Percentiles rank a stretch among this genome's conserved stretches.
Conservation (phyloP, 2,329 filamentous ascomycete genomes). For the Setomelanomma holmii region DNA sequence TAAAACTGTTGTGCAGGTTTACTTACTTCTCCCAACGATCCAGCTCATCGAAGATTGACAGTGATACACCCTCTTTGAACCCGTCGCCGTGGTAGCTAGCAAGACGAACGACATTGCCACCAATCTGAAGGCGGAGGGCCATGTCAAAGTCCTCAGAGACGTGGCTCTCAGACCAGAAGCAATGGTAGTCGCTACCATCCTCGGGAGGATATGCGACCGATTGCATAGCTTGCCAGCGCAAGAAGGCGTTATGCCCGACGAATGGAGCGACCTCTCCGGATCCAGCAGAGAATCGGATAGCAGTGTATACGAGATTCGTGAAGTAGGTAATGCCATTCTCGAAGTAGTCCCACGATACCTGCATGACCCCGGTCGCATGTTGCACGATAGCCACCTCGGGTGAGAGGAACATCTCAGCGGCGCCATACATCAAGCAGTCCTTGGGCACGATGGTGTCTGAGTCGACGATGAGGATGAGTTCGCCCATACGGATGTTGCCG, state of each 20-base stretch:
- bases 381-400: slow-evolving; percentile 78
- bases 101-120: slow-evolving; percentile 71
- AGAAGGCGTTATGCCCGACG: slow-evolving; percentile 77
- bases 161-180: slow-evolving; percentile 77
- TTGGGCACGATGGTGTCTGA: slow-evolving; percentile 55
- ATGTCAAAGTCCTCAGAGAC: slow-evolving; percentile 81
- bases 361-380: slow-evolving; percentile 73
- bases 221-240: slow-evolving; percentile 71
- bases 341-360: slow-evolving; percentile 73
- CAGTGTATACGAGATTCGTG: slow-evolving; percentile 76
- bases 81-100: slow-evolving; percentile 72
- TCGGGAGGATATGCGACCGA: slow-evolving; percentile 55
- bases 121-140: slow-evolving; percentile 71
- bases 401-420: slow-evolving; percentile 80
- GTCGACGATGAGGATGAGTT: slow-evolving; percentile 73
- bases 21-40: slow-evolving; percentile 70
- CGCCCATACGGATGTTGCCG: slow-evolving; percentile 82
- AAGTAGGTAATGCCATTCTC: slow-evolving; percentile 79
- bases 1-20: too few species aligned
- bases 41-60: slow-evolving; percentile 75
- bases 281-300: slow-evolving; percentile 72
- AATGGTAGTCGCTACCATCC: slow-evolving; percentile 64
- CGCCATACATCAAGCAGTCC: slow-evolving; percentile 79
- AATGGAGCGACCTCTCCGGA: slow-evolving; percentile 76
- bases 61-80: slow-evolving; percentile 75